These are phyloP conservation scores for Noccaea bulbosa DNA, from an alignment of 345 rosid genomes.

Conservation along the genomic window DNA sequence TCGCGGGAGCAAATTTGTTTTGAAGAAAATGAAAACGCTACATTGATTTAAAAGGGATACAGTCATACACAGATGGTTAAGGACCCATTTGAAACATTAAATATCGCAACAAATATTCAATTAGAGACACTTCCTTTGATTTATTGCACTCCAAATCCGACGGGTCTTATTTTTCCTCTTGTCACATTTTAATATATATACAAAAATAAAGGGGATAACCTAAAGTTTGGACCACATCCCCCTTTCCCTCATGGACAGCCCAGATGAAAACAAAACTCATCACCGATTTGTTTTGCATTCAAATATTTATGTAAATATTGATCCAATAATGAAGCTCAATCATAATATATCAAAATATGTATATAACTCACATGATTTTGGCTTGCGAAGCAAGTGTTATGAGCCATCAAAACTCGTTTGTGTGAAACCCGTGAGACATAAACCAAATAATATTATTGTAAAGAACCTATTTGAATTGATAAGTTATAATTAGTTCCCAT, in stretches of 20 bases:
- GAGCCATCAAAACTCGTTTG: no score
- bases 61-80: constrained; percentile 15
- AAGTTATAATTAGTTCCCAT: no score
- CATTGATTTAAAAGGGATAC: neutral
- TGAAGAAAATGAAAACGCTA: constrained; percentile 3
- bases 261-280: constrained; percentile 23
- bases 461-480: no score
- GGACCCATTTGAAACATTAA: constrained; percentile 19
- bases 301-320: constrained; percentile 22
- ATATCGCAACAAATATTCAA: constrained; percentile 19
- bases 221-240: constrained; percentile 30
- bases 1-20: no score
- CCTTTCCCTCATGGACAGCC: constrained; percentile 21
- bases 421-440: no score
- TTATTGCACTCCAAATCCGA: constrained; percentile 25
- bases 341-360: no score
- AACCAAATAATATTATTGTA: no score
- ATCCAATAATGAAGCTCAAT: no score
- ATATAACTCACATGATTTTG: no score
- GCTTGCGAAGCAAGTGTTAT: no score
- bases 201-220: neutral
- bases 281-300: constrained; percentile 8
- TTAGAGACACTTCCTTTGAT: neutral
- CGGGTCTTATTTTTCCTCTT: constrained; percentile 15
- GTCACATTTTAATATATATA: constrained; percentile 23